Evolutionary conservation across 768 basidiomycete genomes (phyloP).

Genomic region (Daedaleopsis sinensis): DNA sequence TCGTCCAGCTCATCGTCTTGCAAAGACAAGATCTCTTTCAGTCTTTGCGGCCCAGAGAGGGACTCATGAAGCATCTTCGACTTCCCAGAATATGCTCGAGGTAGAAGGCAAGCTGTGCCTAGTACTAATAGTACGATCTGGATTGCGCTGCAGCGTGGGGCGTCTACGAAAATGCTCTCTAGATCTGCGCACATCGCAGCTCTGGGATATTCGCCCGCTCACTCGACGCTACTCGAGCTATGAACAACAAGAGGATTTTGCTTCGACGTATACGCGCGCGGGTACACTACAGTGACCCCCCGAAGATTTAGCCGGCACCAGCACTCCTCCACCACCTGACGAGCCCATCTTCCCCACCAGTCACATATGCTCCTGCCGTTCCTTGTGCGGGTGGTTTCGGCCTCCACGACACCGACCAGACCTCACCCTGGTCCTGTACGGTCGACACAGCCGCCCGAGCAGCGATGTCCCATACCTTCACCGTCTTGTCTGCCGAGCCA

Average conservation of each 20-base stretch:
- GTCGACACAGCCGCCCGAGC: slow-evolving; percentile 77
- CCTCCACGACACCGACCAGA: slow-evolving; percentile 85
- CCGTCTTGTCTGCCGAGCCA: slow-evolving; percentile 84
- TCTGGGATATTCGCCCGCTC: too few species aligned
- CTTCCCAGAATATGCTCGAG: not conserved
- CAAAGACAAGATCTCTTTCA: not conserved
- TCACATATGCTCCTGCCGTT: slow-evolving; percentile 68
- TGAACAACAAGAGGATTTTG: not conserved
- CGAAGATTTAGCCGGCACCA: slow-evolving; percentile 42
- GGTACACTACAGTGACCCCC: not conserved
- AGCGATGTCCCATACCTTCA: slow-evolving; percentile 86
- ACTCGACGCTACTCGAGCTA: too few species aligned
- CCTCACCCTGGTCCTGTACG: slow-evolving; percentile 75
- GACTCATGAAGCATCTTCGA: not conserved
- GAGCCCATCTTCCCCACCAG: slow-evolving; percentile 73
- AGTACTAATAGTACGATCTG: too few species aligned
- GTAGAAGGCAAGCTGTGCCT: not conserved
- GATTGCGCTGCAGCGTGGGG: too few species aligned
- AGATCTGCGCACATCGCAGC: too few species aligned
- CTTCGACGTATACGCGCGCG: not conserved
- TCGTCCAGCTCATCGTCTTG: slow-evolving; percentile 9
- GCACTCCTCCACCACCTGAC: slow-evolving; percentile 82
- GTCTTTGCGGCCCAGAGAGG: not conserved
- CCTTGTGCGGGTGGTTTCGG: slow-evolving; percentile 59
- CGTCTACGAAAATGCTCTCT: too few species aligned